Conservation (phyloP, 169 alveolate genomes). For the Besnoitia besnoiti region DNA sequence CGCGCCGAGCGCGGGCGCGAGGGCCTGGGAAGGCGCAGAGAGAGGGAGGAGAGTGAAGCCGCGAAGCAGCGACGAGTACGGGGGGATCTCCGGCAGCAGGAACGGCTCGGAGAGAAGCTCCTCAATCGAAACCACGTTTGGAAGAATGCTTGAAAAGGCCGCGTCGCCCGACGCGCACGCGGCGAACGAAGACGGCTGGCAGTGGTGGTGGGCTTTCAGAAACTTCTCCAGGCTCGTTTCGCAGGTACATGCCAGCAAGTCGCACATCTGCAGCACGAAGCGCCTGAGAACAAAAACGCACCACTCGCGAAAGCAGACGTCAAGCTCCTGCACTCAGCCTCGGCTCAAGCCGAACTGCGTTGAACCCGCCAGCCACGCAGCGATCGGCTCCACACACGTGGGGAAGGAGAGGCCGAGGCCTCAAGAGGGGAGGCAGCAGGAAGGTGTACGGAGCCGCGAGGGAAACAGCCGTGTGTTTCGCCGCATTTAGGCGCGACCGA, state of each 20-base stretch:
- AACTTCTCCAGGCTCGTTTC: not conserved
- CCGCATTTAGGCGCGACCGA: no score
- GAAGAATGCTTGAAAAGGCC: not conserved
- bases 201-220: not conserved
- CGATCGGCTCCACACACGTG: no score
- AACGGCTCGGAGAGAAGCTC: slow-evolving; percentile 38
- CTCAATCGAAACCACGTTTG: slow-evolving; percentile 29
- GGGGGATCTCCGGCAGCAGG: slow-evolving; percentile 14
- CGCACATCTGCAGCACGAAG: slow-evolving; percentile 17
- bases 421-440: no score
- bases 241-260: not conserved
- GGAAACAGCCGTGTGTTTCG: no score
- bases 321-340: no score
- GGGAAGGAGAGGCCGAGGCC: no score
- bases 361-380: no score
- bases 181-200: not conserved
- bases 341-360: no score
- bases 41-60: slow-evolving; percentile 25
- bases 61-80: not conserved
- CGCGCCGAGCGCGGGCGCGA: not conserved
- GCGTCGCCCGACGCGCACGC: not conserved
- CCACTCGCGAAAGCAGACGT: not conserved
- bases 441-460: no score
- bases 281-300: not conserved
- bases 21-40: not conserved